A percentile compares a stretch with the other conserved stretches of the same genome.
These are phyloP conservation scores for Metschnikowia dekortorum DNA, from an alignment of 805 yeast genomes.

Conservation along the genomic window DNA sequence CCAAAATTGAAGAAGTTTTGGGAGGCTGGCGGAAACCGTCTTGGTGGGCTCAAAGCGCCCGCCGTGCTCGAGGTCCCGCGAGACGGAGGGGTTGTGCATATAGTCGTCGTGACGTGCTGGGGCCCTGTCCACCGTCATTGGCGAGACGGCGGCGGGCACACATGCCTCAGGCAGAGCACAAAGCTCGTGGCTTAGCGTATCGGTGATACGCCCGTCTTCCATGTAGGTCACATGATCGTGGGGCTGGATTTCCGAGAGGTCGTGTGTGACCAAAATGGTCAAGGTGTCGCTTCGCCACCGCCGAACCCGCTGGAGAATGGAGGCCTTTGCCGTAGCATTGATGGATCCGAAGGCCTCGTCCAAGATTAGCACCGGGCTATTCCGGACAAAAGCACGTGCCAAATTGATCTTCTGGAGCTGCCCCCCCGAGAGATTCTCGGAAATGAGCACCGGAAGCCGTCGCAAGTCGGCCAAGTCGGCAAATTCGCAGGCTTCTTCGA, in stretches of 20 bases:
- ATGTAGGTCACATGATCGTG: conserved; percentile 59
- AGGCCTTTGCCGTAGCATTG: conserved; percentile 48
- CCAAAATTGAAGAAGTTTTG: conserved; percentile 25
- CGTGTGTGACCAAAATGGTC: conserved; percentile 81
- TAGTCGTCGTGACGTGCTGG: not conserved
- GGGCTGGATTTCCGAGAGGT: conserved; percentile 49
- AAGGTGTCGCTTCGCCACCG: conserved; percentile 64
- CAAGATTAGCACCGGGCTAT: conserved; percentile 70
- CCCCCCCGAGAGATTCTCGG: conserved; percentile 72
- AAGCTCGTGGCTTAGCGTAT: too few relatives aligned
- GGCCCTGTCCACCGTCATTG: not conserved
- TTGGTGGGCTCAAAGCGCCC: conserved; percentile 4
- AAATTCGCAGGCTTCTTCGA: conserved; percentile 44
- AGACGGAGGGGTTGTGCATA: not conserved
- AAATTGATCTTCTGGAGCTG: conserved; percentile 80
- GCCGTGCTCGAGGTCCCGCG: not conserved
- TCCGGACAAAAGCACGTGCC: conserved; percentile 74
- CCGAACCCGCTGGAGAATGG: conserved; percentile 48
- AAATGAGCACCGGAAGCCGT: conserved; percentile 36
- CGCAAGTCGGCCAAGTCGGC: conserved; percentile 48
- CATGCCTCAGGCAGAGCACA: not conserved
- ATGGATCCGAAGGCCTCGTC: conserved; percentile 88
- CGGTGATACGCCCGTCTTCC: conserved; percentile 22
- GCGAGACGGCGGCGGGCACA: not conserved
- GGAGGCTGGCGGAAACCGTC: conserved; percentile 18